A percentile compares a stretch with the other conserved stretches of the same genome.
Evolutionary conservation across 2,329 filamentous ascomycete species (phyloP).

Genomic region (Aplosporella prunicola): DNA sequence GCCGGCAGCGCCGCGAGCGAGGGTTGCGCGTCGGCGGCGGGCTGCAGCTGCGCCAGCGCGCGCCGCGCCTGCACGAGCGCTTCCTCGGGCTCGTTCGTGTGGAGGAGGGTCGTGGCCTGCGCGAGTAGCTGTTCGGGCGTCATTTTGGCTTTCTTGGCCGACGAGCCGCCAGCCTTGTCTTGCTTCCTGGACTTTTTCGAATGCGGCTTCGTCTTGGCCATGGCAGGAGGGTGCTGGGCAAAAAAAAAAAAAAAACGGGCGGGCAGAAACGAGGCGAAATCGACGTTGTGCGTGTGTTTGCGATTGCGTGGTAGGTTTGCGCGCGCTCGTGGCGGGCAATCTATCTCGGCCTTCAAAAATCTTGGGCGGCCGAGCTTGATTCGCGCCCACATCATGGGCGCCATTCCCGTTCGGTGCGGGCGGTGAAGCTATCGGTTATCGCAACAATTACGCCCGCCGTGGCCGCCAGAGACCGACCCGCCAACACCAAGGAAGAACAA

Average conservation of each 20-base stretch:
- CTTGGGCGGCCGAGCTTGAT: too few species aligned
- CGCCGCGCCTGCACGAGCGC: conserved; percentile 47
- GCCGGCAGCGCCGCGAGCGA: conserved; percentile 50
- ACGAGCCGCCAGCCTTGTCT: conserved; percentile 22
- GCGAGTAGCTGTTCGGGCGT: conserved; percentile 47
- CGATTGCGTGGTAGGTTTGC: too few species aligned
- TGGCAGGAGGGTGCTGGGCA: conserved; percentile 14
- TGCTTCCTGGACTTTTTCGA: conserved; percentile 29
- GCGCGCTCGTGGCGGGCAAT: too few species aligned
- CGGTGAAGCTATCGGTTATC: too few species aligned
- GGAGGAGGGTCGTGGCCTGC: conserved; percentile 47
- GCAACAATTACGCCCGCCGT: too few species aligned
- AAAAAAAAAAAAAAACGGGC: background rate
- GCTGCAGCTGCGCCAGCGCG: conserved; percentile 41
- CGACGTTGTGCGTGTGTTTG: too few species aligned
- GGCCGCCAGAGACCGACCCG: too few species aligned
- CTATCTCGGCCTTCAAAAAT: too few species aligned
- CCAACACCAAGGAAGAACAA: too few species aligned
- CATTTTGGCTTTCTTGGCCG: conserved; percentile 39
- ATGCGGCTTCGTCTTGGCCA: conserved; percentile 46
- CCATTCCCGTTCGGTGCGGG: too few species aligned
- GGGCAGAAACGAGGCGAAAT: background rate
- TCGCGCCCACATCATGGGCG: too few species aligned
- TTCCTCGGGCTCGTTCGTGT: conserved; percentile 49
- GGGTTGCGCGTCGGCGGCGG: conserved; percentile 21